A percentile compares a stretch with the other conserved stretches of the same genome.
Evolutionary conservation across 495 filamentous ascomycete species (phyloP).

Genomic region (Aspergillus homomorphus): DNA sequence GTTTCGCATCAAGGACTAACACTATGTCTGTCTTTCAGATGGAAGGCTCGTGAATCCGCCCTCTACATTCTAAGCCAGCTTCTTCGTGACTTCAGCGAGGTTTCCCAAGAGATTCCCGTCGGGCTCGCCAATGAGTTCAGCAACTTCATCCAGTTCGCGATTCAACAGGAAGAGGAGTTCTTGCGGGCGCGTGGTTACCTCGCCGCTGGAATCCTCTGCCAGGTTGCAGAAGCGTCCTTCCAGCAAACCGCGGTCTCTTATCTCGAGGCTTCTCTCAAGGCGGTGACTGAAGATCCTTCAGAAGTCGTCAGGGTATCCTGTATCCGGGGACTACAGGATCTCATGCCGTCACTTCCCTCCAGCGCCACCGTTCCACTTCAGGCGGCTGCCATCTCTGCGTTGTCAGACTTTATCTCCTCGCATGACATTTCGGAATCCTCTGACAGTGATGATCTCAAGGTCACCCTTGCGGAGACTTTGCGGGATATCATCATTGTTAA

Average conservation of each 20-base stretch:
- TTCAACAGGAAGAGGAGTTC: conserved; percentile 64
- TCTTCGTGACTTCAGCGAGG: conserved; percentile 75
- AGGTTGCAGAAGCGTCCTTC: conserved; percentile 52
- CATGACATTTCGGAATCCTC: conserved; percentile 79
- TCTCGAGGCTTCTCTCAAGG: conserved; percentile 71
- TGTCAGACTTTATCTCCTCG: conserved; percentile 70
- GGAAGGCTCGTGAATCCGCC: conserved; percentile 71
- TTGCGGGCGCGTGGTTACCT: conserved; percentile 82
- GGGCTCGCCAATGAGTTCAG: conserved; percentile 69
- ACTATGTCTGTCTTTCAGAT: conserved; percentile 30
- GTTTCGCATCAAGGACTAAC: conserved; percentile 25
- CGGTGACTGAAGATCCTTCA: conserved; percentile 68
- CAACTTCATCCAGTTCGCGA: conserved; percentile 73
- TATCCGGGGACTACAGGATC: conserved; percentile 83
- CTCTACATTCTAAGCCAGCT: conserved; percentile 80
- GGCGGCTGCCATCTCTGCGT: conserved; percentile 65
- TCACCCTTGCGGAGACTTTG: conserved; percentile 85
- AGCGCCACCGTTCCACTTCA: conserved; percentile 61
- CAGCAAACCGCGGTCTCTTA: conserved; percentile 56
- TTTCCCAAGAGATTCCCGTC: conserved; percentile 59
- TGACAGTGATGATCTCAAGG: conserved; percentile 86
- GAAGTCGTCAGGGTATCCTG: conserved; percentile 90
- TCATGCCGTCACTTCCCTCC: conserved; percentile 58
- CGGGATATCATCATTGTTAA: conserved; percentile 79
- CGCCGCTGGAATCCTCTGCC: conserved; percentile 70